Percentiles rank a stretch among this genome's conserved stretches.
Evolutionary conservation across 306 rosid species (phyloP).

Genomic region (Pachyrhizus erosus): DNA sequence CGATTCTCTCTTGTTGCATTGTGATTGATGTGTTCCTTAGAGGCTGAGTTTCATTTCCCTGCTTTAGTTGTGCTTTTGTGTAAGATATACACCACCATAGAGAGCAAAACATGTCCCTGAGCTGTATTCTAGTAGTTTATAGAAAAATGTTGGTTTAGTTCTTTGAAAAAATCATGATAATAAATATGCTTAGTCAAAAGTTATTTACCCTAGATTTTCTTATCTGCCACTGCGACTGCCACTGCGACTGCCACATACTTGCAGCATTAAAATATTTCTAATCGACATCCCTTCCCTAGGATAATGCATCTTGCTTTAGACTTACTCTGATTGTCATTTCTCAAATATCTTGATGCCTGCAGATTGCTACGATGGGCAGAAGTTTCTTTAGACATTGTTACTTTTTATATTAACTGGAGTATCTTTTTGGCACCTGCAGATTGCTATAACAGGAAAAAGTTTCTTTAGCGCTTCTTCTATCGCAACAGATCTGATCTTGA

Average conservation of each 20-base stretch:
- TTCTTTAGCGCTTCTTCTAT: slow-evolving; percentile 81
- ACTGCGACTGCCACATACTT: background rate
- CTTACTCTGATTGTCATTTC: background rate
- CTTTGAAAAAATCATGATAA: background rate
- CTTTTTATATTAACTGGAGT: background rate
- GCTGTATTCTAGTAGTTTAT: background rate
- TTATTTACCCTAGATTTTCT: background rate
- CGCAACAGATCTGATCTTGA: slow-evolving; percentile 86
- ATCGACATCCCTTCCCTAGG: background rate
- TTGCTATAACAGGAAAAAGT: slow-evolving; percentile 91
- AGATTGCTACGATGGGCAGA: background rate
- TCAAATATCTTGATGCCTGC: background rate
- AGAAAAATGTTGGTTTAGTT: background rate
- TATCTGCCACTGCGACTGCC: background rate
- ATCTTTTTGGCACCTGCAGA: slow-evolving; percentile 59
- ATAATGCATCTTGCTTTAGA: background rate
- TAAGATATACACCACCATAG: background rate
- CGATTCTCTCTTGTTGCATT: background rate
- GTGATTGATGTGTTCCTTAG: background rate
- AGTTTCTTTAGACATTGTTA: background rate
- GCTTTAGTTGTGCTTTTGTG: background rate
- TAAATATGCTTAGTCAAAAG: background rate
- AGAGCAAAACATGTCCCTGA: slow-evolving; percentile 7
- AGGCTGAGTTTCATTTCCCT: background rate
- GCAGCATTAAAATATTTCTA: background rate